Percentiles rank a stretch among this genome's conserved stretches.
phyloP scores from a whole-genome alignment of 805 yeast species.

The Ogataea neopini region DNA sequence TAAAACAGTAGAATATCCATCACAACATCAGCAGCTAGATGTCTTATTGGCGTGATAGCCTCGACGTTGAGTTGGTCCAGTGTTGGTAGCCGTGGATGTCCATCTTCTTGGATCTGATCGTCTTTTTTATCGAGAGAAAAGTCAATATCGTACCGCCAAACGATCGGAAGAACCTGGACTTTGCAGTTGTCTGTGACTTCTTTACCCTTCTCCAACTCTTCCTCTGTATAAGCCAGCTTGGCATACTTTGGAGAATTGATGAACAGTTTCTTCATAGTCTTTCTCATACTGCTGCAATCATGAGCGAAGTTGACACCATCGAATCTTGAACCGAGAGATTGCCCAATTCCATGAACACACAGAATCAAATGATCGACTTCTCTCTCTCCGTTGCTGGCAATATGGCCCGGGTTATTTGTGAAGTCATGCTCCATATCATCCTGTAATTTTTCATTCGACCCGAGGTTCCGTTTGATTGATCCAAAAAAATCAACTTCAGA shows the following conservation, averaged over 20 bases:
- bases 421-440: slow-evolving; percentile 53
- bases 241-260: slow-evolving; percentile 45
- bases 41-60: slow-evolving; percentile 75
- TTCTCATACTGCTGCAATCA: slow-evolving; percentile 67
- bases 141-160: slow-evolving; percentile 84
- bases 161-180: slow-evolving; percentile 83
- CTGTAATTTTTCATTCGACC: slow-evolving; percentile 38
- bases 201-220: slow-evolving; percentile 27
- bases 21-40: slow-evolving; percentile 81
- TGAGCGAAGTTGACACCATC: slow-evolving; percentile 87
- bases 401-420: slow-evolving; percentile 45
- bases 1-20: slow-evolving; percentile 80
- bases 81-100: slow-evolving; percentile 54
- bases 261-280: slow-evolving; percentile 51
- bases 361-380: slow-evolving; percentile 61
- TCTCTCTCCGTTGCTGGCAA: slow-evolving; percentile 40
- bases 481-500: slow-evolving; percentile 8
- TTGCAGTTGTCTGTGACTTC: slow-evolving; percentile 45
- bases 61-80: slow-evolving; percentile 72
- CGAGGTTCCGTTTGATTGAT: slow-evolving; percentile 15
- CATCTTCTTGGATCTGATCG: slow-evolving; percentile 38
- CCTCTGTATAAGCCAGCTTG: slow-evolving; percentile 37
- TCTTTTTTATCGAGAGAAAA: slow-evolving; percentile 51
- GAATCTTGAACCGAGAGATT: slow-evolving; percentile 72
- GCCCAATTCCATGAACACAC: slow-evolving; percentile 97